These are phyloP conservation scores for Acanthamoeba triangularis DNA, from an alignment of 208 protist species.

Conservation along the genomic window DNA sequence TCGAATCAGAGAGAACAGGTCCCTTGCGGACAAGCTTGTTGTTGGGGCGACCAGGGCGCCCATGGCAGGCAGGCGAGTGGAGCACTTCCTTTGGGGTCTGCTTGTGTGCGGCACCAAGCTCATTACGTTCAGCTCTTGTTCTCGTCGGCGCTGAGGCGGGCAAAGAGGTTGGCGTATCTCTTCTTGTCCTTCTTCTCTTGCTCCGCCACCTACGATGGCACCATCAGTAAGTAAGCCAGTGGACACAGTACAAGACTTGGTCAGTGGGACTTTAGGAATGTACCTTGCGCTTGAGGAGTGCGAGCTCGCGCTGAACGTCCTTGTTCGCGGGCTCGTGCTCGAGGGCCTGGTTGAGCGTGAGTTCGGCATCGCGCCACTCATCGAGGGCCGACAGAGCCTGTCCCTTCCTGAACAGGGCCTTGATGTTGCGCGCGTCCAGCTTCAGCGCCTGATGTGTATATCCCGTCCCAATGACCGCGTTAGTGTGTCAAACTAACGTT, in stretches of 20 bases:
- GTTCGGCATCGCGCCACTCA: conserved; percentile 57
- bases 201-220: background rate
- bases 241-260: no score
- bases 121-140: background rate
- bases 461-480: background rate
- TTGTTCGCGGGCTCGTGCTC: conserved; percentile 72
- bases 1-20: no score
- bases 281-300: conserved; percentile 59
- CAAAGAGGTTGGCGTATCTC: conserved; percentile 35
- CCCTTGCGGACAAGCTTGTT: no score
- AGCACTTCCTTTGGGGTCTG: no score
- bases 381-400: conserved; percentile 42
- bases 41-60: no score
- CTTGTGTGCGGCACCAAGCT: no score
- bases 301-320: conserved; percentile 63
- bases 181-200: conserved; percentile 77
- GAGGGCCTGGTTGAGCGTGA: conserved; percentile 24
- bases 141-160: background rate
- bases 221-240: no score
- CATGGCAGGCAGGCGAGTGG: no score
- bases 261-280: no score
- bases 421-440: conserved; percentile 72
- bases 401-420: conserved; percentile 77
- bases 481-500: background rate
- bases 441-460: conserved; percentile 2